Conservation (phyloP, 352 stramenopile genomes). For the Thraustotheca clavata region DNA sequence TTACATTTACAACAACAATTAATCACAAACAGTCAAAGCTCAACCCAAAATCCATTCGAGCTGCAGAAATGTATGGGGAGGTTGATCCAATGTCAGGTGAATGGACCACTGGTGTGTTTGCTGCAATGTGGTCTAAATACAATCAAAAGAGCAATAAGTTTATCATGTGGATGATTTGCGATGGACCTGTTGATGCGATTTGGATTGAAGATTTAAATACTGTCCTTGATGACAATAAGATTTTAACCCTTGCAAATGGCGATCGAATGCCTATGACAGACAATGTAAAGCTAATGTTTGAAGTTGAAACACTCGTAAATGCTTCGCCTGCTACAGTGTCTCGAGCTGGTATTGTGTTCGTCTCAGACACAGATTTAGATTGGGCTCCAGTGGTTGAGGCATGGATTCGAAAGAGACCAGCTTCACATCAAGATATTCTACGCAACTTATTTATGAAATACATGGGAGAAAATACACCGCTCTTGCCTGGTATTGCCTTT, state of each 20-base stretch:
- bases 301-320: slow-evolving; percentile 96
- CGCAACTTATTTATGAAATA: slow-evolving; percentile 93
- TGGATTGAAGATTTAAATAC: slow-evolving; percentile 99
- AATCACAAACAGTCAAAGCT: slow-evolving; percentile 94
- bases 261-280: slow-evolving; percentile 98
- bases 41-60: slow-evolving; percentile 97
- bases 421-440: slow-evolving; percentile 83
- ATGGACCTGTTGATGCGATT: slow-evolving; percentile 96
- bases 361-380: slow-evolving; percentile 96
- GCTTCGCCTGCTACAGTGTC: slow-evolving; percentile 95
- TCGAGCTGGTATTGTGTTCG: slow-evolving; percentile 96
- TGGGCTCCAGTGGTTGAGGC: slow-evolving; percentile 95
- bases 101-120: slow-evolving; percentile 97
- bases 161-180: slow-evolving; percentile 98
- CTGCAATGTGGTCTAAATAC: slow-evolving; percentile 97
- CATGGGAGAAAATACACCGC: slow-evolving; percentile 91
- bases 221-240: slow-evolving; percentile 97
- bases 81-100: slow-evolving; percentile 94
- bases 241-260: slow-evolving; percentile 95
- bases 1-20: slow-evolving; percentile 89
- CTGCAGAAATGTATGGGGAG: slow-evolving; percentile 98
- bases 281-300: slow-evolving; percentile 97
- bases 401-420: slow-evolving; percentile 91
- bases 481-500: slow-evolving; percentile 93
- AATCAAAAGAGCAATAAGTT: slow-evolving; percentile 97